Percentiles rank a stretch among this genome's conserved stretches.
Conservation (phyloP, 2,329 filamentous ascomycete genomes). For the Aspergillus ruber region DNA sequence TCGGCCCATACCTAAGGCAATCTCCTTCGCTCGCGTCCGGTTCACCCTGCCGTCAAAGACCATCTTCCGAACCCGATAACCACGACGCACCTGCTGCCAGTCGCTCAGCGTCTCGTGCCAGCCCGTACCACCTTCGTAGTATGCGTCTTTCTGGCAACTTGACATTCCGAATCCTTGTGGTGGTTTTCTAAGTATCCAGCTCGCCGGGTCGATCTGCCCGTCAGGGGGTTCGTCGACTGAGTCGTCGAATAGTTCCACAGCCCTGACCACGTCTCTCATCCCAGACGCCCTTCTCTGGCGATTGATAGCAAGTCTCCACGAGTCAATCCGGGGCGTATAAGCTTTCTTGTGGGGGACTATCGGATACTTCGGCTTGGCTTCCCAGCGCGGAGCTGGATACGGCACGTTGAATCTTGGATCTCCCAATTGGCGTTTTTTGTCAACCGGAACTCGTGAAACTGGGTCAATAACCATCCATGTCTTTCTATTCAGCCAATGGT, state of each 20-base stretch:
- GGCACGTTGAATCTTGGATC: conserved; percentile 31
- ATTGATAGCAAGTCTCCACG: conserved; percentile 36
- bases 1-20: conserved; percentile 16
- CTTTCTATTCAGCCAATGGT: conserved; percentile 37
- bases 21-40: conserved; percentile 24
- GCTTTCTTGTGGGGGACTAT: conserved; percentile 10
- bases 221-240: conserved; percentile 35
- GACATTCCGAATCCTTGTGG: conserved; percentile 34
- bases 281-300: conserved; percentile 24
- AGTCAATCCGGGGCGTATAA: conserved; percentile 28
- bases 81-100: conserved; percentile 31
- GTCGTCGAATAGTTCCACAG: conserved; percentile 26
- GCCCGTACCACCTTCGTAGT: conserved; percentile 34
- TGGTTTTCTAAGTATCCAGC: conserved; percentile 36
- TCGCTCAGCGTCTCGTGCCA: conserved; percentile 36
- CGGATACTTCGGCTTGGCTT: conserved; percentile 23
- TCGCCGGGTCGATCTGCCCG: conserved; percentile 32
- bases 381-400: conserved; percentile 16
- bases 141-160: conserved; percentile 28
- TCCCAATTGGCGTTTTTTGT: conserved; percentile 26
- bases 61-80: conserved; percentile 32
- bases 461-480: conserved; percentile 37
- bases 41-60: conserved; percentile 32
- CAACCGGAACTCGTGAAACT: conserved; percentile 26
- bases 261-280: conserved; percentile 21